Base-by-base conservation (phyloP, 148 eudicot genomes). In the Vaccinium macrocarpon region DNA sequence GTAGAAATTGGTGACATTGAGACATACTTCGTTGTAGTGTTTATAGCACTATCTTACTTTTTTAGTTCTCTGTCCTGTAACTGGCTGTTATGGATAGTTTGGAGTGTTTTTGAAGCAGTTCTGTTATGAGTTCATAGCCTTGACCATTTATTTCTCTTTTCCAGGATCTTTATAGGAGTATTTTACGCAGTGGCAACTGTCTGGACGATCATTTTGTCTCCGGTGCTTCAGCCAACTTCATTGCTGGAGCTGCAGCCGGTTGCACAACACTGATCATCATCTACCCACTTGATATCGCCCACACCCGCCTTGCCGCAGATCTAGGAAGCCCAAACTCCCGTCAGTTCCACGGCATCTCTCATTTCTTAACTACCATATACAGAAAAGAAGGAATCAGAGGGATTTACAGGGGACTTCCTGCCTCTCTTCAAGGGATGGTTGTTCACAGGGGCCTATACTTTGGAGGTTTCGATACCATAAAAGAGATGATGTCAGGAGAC, bases 271-370 rank as follows among this genome's bases (percentile, higher is more conserved):
- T 97, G 48, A 75, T 95, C 83, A 87, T 95, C 76, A 95, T 97
- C 85, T 97, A 95, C 72, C 99, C 98, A 0, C 99, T 97, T 15
- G 99, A 97, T 70, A 97, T 97, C 16, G 97, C 99, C n/a, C 98
- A 97, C 87, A 97, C 99, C 16, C 94, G 99, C 80, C 89, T 97
- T 1, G 98, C 99, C 11, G 96, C 99, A 6, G 98, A 97, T 85
- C 81, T 97, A 3, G 98, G 99, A 35, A 88, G 88, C 51, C 84
- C 85, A 0, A 91, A 92, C 25, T 78, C 90, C 25, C 96, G 98
- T n/a, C 98, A 95, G 64, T 97, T 97, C 79, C 87, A 85, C 6
- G 98, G 98, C 48, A 93, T 97, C 61, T 78, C 23, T 88, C 96
- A 97, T 86, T 97, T 97, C 92, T 85, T 97, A 35, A 80, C 78